Conservation (phyloP, 208 protist genomes). For the Leishmania tarentolae region DNA sequence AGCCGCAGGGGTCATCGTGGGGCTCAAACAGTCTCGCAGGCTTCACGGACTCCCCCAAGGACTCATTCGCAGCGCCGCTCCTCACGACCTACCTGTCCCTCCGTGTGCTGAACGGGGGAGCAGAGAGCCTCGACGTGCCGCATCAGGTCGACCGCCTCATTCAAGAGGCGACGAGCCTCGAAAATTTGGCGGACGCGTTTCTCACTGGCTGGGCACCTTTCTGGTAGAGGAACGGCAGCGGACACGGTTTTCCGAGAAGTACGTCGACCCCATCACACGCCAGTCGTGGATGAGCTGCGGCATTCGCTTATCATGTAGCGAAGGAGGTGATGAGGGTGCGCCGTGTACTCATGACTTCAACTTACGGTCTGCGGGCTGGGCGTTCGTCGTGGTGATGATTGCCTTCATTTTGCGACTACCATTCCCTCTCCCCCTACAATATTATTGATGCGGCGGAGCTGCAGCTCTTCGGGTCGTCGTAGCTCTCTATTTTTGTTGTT, state of each 20-base stretch:
- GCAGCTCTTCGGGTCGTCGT: neutral
- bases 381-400: neutral
- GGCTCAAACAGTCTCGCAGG: slow-evolving; percentile 41
- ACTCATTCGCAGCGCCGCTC: slow-evolving; percentile 49
- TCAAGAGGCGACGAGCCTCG: slow-evolving; percentile 85
- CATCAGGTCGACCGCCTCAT: slow-evolving; percentile 92
- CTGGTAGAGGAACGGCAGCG: slow-evolving; percentile 51
- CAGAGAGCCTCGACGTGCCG: slow-evolving; percentile 70
- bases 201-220: slow-evolving; percentile 92
- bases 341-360: neutral
- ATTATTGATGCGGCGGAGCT: neutral
- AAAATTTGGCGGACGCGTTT: slow-evolving; percentile 90
- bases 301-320: neutral
- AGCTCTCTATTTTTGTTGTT: neutral
- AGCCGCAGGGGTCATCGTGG: slow-evolving; percentile 50
- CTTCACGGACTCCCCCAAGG: slow-evolving; percentile 49
- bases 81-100: slow-evolving; percentile 82
- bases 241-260: neutral
- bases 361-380: neutral
- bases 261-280: neutral
- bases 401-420: neutral
- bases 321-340: neutral
- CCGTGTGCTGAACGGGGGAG: slow-evolving; percentile 51
- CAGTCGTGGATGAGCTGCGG: neutral
- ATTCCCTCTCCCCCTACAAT: neutral